Evolutionary conservation across 768 basidiomycete species (phyloP), one percentile per base, ranked within the genome.

Genomic region (Tylopilus rubrobrunneus): DNA sequence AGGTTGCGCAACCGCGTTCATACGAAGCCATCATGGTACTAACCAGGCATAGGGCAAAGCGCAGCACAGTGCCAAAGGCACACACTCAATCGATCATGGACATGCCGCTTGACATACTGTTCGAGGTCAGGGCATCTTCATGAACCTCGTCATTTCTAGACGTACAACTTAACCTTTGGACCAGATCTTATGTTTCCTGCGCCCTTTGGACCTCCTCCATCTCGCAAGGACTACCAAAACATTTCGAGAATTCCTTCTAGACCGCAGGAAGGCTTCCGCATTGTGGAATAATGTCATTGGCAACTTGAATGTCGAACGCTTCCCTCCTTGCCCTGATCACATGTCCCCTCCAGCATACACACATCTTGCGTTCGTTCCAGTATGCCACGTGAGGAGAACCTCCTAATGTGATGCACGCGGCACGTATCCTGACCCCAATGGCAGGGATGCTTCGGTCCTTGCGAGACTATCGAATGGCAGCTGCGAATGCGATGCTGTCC

Each of bases 141-240:
- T 45, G 3, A 33, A 4, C 10, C 31, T 31, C 5, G 31, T 31
- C 31, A 31, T 31, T 31, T 31, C 31, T 11, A 31, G 31, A 1
- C 33, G 43, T 19, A 7, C 36, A 45, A 58, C 31, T 31, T 34
- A 21, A 48, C 29, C 27, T 7, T 25, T 19, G 19, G 19, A 10
- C 7, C 17, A 59, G 58, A 45, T 71, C 29, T 65, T 73, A 25
- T 58, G 59, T 5, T 51, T 64, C 50, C 51, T 73, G 12, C 62
- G 67, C 9, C 71, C 73, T 1, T 33, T 66, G 5, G 69, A 73
- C 48, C 52, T 73, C 8, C 63, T 73, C 23, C 55, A 68, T 27
- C 63, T 74, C 4, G 41, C 67, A n/a, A 62, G 71, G 33, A 63
- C 62, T 19, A 65, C 62, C 9, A 72, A 72, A 34, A 61, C 53